Conservation (phyloP, 768 basidiomycete genomes). For the Lactarius quietus region DNA sequence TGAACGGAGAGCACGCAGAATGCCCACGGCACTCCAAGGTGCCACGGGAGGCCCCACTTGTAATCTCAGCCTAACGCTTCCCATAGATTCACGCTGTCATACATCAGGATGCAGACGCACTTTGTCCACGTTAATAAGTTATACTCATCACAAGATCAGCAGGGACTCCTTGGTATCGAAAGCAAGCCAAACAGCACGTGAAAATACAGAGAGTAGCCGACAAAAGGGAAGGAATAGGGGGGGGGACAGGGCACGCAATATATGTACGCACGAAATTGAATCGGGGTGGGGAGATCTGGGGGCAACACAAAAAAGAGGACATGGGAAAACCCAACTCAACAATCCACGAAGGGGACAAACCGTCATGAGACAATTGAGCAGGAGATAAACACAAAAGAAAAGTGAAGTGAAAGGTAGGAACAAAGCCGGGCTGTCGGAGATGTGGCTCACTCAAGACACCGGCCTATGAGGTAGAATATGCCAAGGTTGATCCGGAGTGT, state of each 20-base stretch:
- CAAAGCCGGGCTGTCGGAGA: constrained; percentile 28
- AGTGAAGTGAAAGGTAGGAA: constrained; percentile 20
- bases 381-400: constrained; percentile 18
- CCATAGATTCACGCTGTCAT: not conserved
- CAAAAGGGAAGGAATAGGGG: constrained; percentile 16
- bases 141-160: constrained; percentile 23
- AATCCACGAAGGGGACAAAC: constrained; percentile 15
- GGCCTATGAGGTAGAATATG: constrained; percentile 55
- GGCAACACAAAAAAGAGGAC: constrained; percentile 22
- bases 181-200: constrained; percentile 26
- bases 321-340: constrained; percentile 25
- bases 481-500: constrained; percentile 65
- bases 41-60: not conserved
- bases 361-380: constrained; percentile 21
- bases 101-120: not conserved
- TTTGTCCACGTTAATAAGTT: constrained; percentile 19
- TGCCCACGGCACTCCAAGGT: not conserved
- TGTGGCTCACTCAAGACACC: not conserved
- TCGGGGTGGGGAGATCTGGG: constrained; percentile 19
- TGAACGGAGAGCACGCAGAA: constrained; percentile 12
- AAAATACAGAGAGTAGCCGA: constrained; percentile 25
- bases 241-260: constrained; percentile 13
- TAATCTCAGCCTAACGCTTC: not conserved
- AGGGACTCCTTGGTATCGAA: constrained; percentile 25
- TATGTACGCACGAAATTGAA: constrained; percentile 23